Evolutionary conservation across 768 basidiomycete genomes (phyloP).

Genomic region (Tylopilus plumbeoviolaceoides): DNA sequence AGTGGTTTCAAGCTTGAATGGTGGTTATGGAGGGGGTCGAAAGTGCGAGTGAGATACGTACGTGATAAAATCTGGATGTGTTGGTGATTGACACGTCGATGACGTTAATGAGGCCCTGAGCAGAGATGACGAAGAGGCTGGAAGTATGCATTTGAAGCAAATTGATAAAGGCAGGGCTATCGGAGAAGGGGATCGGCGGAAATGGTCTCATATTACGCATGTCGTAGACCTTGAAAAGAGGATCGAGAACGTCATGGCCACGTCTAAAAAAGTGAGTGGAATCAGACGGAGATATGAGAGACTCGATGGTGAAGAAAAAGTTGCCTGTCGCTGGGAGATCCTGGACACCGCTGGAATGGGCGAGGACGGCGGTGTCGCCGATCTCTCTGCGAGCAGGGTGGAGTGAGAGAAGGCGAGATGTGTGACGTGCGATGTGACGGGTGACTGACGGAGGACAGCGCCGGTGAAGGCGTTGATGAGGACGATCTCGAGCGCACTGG

Average conservation of each 20-base stretch:
- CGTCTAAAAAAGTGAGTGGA: slow-evolving; percentile 49
- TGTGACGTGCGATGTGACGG: slow-evolving; percentile 54
- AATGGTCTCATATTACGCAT: slow-evolving; percentile 77
- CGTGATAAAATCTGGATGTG: slow-evolving; percentile 77
- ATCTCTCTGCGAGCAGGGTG: slow-evolving; percentile 41
- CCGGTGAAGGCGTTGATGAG: slow-evolving; percentile 77
- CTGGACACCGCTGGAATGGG: slow-evolving; percentile 79
- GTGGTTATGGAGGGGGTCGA: neutral
- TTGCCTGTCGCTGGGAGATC: slow-evolving; percentile 74
- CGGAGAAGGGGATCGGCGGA: slow-evolving; percentile 82
- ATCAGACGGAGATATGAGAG: slow-evolving; percentile 22
- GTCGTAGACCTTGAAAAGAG: slow-evolving; percentile 91
- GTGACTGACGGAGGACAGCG: slow-evolving; percentile 50
- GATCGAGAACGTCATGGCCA: slow-evolving; percentile 83
- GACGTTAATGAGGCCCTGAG: slow-evolving; percentile 79
- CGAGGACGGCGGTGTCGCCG: slow-evolving; percentile 58
- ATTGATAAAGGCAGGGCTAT: slow-evolving; percentile 83
- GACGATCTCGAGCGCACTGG: slow-evolving; percentile 67
- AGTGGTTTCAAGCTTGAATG: slow-evolving; percentile 56
- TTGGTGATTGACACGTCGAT: slow-evolving; percentile 75
- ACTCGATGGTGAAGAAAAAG: slow-evolving; percentile 82
- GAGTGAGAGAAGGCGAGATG: slow-evolving; percentile 67
- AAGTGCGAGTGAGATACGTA: slow-evolving; percentile 23
- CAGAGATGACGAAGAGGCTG: slow-evolving; percentile 70
- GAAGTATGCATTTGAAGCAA: slow-evolving; percentile 73